Conservation (phyloP, 495 filamentous ascomycete species). For the Hypoxylon rickii region DNA sequence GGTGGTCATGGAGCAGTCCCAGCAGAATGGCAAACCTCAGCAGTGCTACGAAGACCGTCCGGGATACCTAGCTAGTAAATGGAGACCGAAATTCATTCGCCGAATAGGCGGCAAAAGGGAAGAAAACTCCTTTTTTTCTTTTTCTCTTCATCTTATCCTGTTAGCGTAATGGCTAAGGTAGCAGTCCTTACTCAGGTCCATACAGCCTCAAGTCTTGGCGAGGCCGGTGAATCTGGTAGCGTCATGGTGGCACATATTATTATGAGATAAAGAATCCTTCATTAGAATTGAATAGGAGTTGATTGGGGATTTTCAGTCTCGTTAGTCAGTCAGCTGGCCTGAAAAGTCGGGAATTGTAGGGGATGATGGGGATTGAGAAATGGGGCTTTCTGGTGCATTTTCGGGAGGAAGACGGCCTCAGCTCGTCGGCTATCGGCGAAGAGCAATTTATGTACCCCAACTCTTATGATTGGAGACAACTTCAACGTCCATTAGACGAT, state of each 20-base stretch:
- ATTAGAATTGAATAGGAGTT: too few relatives aligned
- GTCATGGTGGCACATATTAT: not conserved
- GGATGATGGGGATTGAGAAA: conserved; percentile 16
- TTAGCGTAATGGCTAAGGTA: conserved; percentile 17
- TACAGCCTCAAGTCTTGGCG: conserved; percentile 33
- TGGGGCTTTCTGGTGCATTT: conserved; percentile 34
- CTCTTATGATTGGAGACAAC: conserved; percentile 9
- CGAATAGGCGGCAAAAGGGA: conserved; percentile 17
- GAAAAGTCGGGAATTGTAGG: conserved; percentile 38
- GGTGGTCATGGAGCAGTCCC: not conserved
- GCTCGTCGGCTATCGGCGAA: conserved; percentile 16
- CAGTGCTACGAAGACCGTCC: conserved; percentile 10
- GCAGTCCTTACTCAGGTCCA: conserved; percentile 27
- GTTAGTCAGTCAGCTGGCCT: conserved; percentile 29
- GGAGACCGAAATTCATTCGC: conserved; percentile 13
- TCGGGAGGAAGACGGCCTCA: conserved; percentile 23
- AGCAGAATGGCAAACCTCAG: not conserved
- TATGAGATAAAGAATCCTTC: too few relatives aligned
- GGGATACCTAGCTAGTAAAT: conserved; percentile 2
- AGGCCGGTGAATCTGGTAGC: conserved; percentile 4
- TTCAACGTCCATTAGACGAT: conserved; percentile 13
- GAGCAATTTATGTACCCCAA: conserved; percentile 12
- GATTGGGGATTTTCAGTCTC: too few relatives aligned
- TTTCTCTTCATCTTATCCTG: conserved; percentile 1
- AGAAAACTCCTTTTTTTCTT: conserved; percentile 3